Evolutionary conservation across 2,329 filamentous ascomycete species (phyloP), one percentile per base, ranked within the genome.

Genomic region (Neonectria ditissima): DNA sequence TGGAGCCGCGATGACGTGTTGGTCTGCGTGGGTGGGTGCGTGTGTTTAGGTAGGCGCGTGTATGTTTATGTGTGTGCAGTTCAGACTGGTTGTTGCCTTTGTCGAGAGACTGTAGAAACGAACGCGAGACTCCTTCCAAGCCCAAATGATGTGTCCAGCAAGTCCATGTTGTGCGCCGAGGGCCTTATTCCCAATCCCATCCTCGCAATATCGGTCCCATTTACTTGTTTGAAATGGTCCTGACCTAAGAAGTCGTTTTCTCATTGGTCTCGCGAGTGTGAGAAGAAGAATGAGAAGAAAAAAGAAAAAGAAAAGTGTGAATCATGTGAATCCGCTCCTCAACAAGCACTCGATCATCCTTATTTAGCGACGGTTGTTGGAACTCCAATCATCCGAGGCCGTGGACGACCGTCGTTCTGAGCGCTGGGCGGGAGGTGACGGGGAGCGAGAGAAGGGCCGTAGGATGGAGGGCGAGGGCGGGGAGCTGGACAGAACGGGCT

Each of bases 401-500:
- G 70, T 72, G 2, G 71, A 73, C 10, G 65, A 63, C 22, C 71
- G 69, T 63, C 71, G 65, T 39, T 72, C 71, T 52, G 71, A 69
- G 63, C 70, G 69, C 39, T 65, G 69, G 43, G 71, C 69, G 18
- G 71, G 69, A 64, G 71, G 71, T 37, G 71, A 73, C 28, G 70
- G 69, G 8, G 72, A 74, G 62, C 71, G 71, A 24, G 72, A 74
- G 44, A 70, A 59, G 34, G 69, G 69, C 20, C 69, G 67, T 60
- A 73, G 61, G 16, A 70, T 30, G 32, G 71, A 74, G 66, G 60
- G 68, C 59, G 69, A 75, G 60, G 68, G 65, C 62, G 62, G 71
- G 64, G 73, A 67, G 68, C 65, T 53, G 71, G 76, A 69, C 68
- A 73, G 67, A 61, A 65, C 59, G 48, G 75, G 65, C 14, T 80